Base-by-base conservation (phyloP, 352 stramenopile genomes). In the Phytophthora boehmeriae region DNA sequence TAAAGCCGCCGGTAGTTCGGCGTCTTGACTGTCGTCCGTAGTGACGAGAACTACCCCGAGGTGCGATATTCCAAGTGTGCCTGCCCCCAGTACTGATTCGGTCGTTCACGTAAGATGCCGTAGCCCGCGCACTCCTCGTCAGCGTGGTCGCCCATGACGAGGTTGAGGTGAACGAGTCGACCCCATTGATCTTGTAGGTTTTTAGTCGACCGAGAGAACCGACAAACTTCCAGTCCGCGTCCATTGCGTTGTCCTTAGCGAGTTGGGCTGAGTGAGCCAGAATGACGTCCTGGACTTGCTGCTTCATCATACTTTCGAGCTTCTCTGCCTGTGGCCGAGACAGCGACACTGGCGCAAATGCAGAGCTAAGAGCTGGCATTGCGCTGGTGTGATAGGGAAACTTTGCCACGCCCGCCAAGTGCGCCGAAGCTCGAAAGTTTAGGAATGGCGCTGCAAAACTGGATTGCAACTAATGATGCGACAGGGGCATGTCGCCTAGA, bases 221-320 rank as follows among this genome's bases (percentile, higher is more conserved):
- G 19, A 75, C 70, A 14, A 66, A 55, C 14, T 73, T 70, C 77
- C 77, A 87, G 3, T 78, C 59, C 16, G 68, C 43, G 25, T 78
- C 69, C n/a, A 86, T 36, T 9, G 58, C 51, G 8, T 68, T 68
- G 5, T 63, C 65, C 2, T 56, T 66, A 1, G 43, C 25, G 1
- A 56, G 47, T 17, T 73, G 66, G 0, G 41, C 49, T 14, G 48
- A 52, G 30, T 72, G 75, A 1, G 68, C 72, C 19, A 67, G 63
- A 35, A 86, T 41, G 1, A 75, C 75, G 25, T 79, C 69, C 36
- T 80, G 69, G 44, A 86, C 66, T 30, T 84, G 76, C 42, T 72
- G 63, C 27, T 69, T 66, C 63, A 84, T 75, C 66, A 72, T 75
- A 10, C n/a, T 30, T 34, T 86, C 76, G 11, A 84, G 71, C 38